Evolutionary conservation across 176 grass and related monocot genomes (phyloP).

Genomic region (Cenchrus purpureus): DNA sequence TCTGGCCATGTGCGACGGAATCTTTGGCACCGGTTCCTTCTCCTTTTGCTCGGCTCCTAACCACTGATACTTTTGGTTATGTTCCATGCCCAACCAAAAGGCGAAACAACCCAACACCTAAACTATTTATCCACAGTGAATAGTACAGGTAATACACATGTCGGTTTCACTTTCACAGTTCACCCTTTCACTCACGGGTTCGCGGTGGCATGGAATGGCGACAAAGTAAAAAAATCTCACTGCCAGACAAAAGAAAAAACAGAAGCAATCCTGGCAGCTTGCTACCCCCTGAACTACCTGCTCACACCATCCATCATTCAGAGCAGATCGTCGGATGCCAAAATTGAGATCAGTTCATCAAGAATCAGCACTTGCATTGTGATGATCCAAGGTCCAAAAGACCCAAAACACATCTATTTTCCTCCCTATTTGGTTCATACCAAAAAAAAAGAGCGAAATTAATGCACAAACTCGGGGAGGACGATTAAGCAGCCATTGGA

Average conservation of each 20-base stretch:
- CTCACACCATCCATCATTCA: neutral
- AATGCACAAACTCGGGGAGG: conserved; percentile 29
- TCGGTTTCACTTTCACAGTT: neutral
- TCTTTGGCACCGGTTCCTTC: conserved; percentile 46
- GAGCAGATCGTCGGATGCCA: neutral
- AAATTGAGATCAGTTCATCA: conserved; percentile 16
- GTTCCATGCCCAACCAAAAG: conserved; percentile 48
- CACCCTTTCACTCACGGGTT: conserved; percentile 22
- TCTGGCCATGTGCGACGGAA: conserved; percentile 65
- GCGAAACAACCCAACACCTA: conserved; percentile 24
- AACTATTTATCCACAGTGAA: conserved; percentile 13
- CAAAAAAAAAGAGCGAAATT: conserved; percentile 16
- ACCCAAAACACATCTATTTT: conserved; percentile 31
- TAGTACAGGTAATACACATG: neutral
- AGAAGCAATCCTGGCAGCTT: neutral
- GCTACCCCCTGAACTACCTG: neutral
- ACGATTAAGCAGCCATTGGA: conserved; percentile 21
- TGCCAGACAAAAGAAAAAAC: neutral
- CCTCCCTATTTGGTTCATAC: neutral
- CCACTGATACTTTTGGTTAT: conserved; percentile 39
- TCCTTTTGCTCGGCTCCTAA: conserved; percentile 28
- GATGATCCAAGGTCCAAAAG: neutral
- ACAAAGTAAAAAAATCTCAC: neutral
- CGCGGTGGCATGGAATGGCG: neutral
- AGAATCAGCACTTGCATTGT: conserved; percentile 13